Evolutionary conservation across 371 early-diverging fungal species (phyloP).

Genomic region (Lichtheimia hyalospora): DNA sequence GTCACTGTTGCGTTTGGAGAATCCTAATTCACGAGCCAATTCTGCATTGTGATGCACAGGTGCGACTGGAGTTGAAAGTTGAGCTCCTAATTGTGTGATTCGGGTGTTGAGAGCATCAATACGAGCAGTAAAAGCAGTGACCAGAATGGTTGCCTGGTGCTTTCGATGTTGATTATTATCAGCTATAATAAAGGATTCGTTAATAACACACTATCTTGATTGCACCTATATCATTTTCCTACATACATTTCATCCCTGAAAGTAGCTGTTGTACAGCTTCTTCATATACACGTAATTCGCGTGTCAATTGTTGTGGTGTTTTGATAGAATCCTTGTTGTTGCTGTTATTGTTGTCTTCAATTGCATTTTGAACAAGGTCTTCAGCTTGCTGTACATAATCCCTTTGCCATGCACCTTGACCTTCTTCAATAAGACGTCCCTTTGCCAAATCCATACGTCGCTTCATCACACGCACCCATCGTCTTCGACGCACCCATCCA

Average conservation of each 20-base stretch:
- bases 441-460: constrained; percentile 53
- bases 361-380: constrained; percentile 29
- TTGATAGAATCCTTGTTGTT: constrained; percentile 7
- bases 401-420: constrained; percentile 16
- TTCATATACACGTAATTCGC: constrained; percentile 52
- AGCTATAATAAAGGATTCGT: constrained; percentile 23
- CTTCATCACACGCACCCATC: constrained; percentile 81
- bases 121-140: constrained; percentile 46
- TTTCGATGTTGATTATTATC: constrained; percentile 56
- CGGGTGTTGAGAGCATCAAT: constrained; percentile 46
- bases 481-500: constrained; percentile 71
- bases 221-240: not conserved
- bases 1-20: constrained; percentile 8
- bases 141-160: constrained; percentile 45
- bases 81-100: constrained; percentile 27
- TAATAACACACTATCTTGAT: not conserved
- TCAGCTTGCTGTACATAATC: constrained; percentile 51
- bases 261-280: constrained; percentile 61
- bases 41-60: constrained; percentile 33
- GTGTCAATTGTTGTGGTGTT: constrained; percentile 6
- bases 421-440: constrained; percentile 15
- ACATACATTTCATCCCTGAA: constrained; percentile 60
- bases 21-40: constrained; percentile 39
- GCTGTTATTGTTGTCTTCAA: not conserved
- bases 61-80: constrained; percentile 31